phyloP scores from a whole-genome alignment of 352 stramenopile species.

The Pythium brassicae region DNA sequence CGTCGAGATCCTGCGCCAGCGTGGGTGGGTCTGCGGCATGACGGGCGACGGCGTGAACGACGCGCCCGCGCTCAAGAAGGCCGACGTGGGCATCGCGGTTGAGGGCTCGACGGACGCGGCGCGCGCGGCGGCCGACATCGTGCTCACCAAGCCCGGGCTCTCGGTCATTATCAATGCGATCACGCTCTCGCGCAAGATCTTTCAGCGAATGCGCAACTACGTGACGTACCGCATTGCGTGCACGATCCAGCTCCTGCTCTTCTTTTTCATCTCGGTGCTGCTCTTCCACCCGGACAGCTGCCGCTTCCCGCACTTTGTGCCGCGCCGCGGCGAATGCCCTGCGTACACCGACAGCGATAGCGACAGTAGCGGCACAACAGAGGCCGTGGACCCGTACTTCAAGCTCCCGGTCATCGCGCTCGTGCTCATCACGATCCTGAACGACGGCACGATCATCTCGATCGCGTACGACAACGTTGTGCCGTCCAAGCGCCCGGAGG shows the following conservation, averaged over 20 bases:
- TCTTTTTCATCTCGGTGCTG: slow-evolving; percentile 92
- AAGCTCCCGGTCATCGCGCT: slow-evolving; percentile 91
- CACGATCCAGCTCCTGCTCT: slow-evolving; percentile 90
- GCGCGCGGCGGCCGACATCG: slow-evolving; percentile 90
- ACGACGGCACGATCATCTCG: slow-evolving; percentile 93
- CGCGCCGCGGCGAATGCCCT: slow-evolving; percentile 43
- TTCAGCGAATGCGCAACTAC: slow-evolving; percentile 93
- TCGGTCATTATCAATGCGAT: slow-evolving; percentile 91
- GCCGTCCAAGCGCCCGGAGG: slow-evolving; percentile 59
- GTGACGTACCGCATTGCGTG: slow-evolving; percentile 92
- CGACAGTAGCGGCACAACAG: too few species aligned
- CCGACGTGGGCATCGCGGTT: slow-evolving; percentile 72
- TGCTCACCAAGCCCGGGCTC: slow-evolving; percentile 92
- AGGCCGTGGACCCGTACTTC: slow-evolving; percentile 78
- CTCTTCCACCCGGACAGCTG: slow-evolving; percentile 81
- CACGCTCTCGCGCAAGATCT: slow-evolving; percentile 89
- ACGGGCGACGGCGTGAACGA: slow-evolving; percentile 99
- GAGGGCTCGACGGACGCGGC: slow-evolving; percentile 86
- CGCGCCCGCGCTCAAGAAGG: slow-evolving; percentile 86
- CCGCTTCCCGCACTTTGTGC: slow-evolving; percentile 68
- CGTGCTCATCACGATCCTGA: slow-evolving; percentile 93
- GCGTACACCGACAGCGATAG: slow-evolving; percentile 33
- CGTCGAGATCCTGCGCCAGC: slow-evolving; percentile 81
- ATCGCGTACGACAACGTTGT: slow-evolving; percentile 87
- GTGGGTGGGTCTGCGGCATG: slow-evolving; percentile 87